Evolutionary conservation across 495 filamentous ascomycete genomes (phyloP), one percentile per base, ranked within the genome.

Genomic region (Pseudevernia furfuracea): DNA sequence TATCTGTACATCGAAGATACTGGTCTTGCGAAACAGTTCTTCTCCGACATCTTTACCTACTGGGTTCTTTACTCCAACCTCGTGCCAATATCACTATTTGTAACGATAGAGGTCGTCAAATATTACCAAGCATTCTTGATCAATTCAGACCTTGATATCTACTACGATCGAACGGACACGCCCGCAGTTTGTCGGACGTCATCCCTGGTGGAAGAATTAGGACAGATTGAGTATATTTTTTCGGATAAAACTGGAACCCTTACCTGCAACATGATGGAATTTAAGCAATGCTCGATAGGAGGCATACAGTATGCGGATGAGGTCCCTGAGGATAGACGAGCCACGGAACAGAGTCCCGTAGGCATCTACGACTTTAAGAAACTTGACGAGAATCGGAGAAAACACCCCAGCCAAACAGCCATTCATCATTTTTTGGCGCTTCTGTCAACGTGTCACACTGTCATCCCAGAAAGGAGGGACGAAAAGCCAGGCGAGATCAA

Each of bases 231-330:
- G 70, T 99, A 94, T 71, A 93, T 97, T 59, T 99, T 99, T 74
- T 96, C 92, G 4, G 95, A 99, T 76, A 98, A 99, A 79, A 99
- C 95, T 10, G 95, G 95, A 41, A 99, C 95, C n/a, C 77, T 99
- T 69, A 99, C 95, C 34, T 96, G 92, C 77, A 99, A 99, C 74
- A 86, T 89, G 84, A 99, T 99, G 95, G 95, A 97, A 74, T 99
- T 97, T 74, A 91, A 90, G 74, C 90, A 96, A 74, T 94, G 89
- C 68, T 87, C 89, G 5, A 97, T 99, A 70, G 89, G 84, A 23
- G 95, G 95, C 34, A 86, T 97, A 63, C 91, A 95, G 75, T 99
- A 99, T 71, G 89, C 89, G 12, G 92, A 94, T 62, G 92, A 94
- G 58, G 86, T 97, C 32, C 87, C 95, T 0, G 95, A 99, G 72